Evolutionary conservation across 495 filamentous ascomycete species (phyloP), one percentile per base, ranked within the genome.

Genomic region (Talaromyces adpressus): DNA sequence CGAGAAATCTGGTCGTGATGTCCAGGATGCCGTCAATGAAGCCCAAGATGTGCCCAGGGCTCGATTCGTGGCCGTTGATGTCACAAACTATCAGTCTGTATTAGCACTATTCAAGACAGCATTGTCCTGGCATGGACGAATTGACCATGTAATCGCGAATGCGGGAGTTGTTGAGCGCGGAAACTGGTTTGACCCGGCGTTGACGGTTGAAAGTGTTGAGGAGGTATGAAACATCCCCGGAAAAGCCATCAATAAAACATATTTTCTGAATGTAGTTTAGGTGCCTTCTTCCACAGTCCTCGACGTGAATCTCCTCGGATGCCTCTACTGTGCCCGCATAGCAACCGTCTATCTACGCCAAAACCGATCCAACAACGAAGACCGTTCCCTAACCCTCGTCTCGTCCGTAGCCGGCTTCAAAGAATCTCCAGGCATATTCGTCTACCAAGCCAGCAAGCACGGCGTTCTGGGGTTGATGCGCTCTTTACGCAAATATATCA

Each of bases 361-460:
- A 6, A 45, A 45, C 16, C 41, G 41, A 16, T n/a, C 14, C 4
- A 4, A 45, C 18, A 3, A 18, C 6, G 14, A 45, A 45, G 79
- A 82, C 64, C 80, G 80, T 20, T 81, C 77, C 8, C 74, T 83
- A 53, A 70, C 75, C 1, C 74, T 82, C 16, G 71, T 82, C 57
- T 77, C 75, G 2, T 79, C 69, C 18, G 71, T 74, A 3, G 77
- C 79, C 0, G 79, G 78, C 8, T 82, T 83, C 68, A 76, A 73
- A 30, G 78, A 81, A 25, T 77, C 75, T 25, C 77, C 78, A 0
- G 80, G 75, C 9, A 67, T 79, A 2, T 77, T 79, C 57, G 66
- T 80, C 53, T 85, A 85, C 67, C 75, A 78, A 27, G 73, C 79
- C 1, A 18, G 16, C 12, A 45, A 45, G n/a, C 41, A 45, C 16